Conservation (phyloP, 2,329 filamentous ascomycete species). For the Verticillium tricorpus region DNA sequence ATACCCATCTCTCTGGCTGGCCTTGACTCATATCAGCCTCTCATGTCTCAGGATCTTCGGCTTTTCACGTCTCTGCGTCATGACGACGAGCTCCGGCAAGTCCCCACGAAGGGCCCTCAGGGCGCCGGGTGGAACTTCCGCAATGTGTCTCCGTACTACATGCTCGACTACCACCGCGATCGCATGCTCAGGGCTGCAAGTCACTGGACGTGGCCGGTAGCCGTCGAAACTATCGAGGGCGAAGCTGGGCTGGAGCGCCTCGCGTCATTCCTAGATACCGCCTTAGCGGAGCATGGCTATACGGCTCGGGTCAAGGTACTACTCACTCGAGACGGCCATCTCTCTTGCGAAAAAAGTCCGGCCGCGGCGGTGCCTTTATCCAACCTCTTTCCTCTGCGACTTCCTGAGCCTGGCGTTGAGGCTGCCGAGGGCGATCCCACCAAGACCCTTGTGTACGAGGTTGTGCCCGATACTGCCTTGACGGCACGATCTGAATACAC, state of each 20-base stretch:
- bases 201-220: constrained; percentile 51
- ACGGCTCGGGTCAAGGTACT: constrained; percentile 47
- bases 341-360: constrained; percentile 36
- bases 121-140: constrained; percentile 49
- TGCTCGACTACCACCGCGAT: constrained; percentile 73
- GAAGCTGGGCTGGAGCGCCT: constrained; percentile 39
- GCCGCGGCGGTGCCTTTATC: constrained; percentile 22
- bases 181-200: constrained; percentile 64
- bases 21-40: background rate
- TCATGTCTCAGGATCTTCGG: constrained; percentile 37
- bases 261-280: constrained; percentile 19
- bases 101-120: constrained; percentile 30
- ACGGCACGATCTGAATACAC: constrained; percentile 60
- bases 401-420: constrained; percentile 40
- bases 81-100: constrained; percentile 52
- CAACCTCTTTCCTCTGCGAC: constrained; percentile 52
- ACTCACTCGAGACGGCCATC: constrained; percentile 42
- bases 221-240: constrained; percentile 39
- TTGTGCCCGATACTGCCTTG: constrained; percentile 38
- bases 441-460: constrained; percentile 30
- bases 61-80: constrained; percentile 71
- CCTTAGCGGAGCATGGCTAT: constrained; percentile 16
- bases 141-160: constrained; percentile 64
- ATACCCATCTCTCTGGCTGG: too few relatives aligned
- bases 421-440: constrained; percentile 19